A percentile compares a stretch with the other conserved stretches of the same genome.
phyloP scores from a whole-genome alignment of 208 protist species.

The Willaertia magna region DNA sequence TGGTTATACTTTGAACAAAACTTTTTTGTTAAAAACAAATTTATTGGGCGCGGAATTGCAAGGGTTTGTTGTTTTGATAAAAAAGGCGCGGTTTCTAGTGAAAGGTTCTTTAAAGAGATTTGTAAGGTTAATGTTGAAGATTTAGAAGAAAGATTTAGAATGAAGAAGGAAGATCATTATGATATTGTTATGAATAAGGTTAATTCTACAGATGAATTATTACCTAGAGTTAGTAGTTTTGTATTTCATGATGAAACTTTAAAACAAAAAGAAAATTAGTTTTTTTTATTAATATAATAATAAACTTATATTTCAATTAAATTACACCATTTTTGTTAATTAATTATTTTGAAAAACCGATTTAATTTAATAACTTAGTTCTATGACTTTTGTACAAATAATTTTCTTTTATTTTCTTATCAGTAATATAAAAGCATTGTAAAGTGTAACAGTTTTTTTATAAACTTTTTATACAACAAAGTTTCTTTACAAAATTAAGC shows the following conservation, averaged over 20 bases:
- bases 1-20: neutral
- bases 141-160: neutral
- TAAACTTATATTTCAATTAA: too few relatives aligned
- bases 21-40: neutral
- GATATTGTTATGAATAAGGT: neutral
- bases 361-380: too few relatives aligned
- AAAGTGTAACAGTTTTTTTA: too few relatives aligned
- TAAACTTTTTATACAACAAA: too few relatives aligned
- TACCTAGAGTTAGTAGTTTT: neutral
- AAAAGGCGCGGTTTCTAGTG: neutral
- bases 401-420: too few relatives aligned
- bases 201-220: neutral
- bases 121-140: neutral
- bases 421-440: too few relatives aligned
- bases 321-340: too few relatives aligned
- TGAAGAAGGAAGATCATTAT: neutral
- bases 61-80: neutral
- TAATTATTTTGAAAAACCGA: too few relatives aligned
- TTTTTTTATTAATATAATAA: too few relatives aligned
- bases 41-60: neutral
- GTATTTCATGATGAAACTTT: neutral
- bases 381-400: too few relatives aligned
- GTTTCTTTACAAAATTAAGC: too few relatives aligned
- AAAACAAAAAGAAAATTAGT: neutral
- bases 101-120: neutral